Percentiles rank a stretch among this genome's conserved stretches.
Evolutionary conservation across 2,329 filamentous ascomycete genomes (phyloP).

Genomic region (Talaromyces sp.): DNA sequence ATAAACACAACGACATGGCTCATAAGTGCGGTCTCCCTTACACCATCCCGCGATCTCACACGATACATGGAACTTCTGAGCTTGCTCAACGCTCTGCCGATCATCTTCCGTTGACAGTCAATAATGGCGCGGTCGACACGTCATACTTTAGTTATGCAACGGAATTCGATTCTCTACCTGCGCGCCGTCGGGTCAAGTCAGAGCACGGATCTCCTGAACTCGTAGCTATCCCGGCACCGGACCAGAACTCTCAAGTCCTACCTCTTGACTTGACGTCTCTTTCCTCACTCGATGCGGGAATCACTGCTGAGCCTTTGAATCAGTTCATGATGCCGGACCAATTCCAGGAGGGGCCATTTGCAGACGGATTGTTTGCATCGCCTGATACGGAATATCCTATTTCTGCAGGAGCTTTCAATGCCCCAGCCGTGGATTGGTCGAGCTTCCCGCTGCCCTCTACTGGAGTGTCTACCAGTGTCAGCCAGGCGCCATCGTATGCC

Average conservation of each 20-base stretch:
- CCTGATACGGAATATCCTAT: conserved; percentile 44
- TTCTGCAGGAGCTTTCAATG: conserved; percentile 40
- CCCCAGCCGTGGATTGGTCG: conserved; percentile 50
- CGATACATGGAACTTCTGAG: conserved; percentile 48
- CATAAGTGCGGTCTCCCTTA: conserved; percentile 64
- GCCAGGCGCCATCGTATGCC: conserved; percentile 47
- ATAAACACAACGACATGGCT: conserved; percentile 64
- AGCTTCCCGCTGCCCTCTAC: conserved; percentile 44
- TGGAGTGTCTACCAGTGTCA: conserved; percentile 39
- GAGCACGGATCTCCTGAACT: conserved; percentile 50
- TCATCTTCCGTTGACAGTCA: conserved; percentile 47
- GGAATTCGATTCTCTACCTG: conserved; percentile 31
- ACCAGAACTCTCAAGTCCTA: conserved; percentile 37
- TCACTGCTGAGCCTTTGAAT: conserved; percentile 33
- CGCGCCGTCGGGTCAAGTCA: conserved; percentile 41
- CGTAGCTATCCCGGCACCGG: conserved; percentile 29
- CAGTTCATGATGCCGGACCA: conserved; percentile 39
- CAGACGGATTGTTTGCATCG: conserved; percentile 44
- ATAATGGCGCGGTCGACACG: conserved; percentile 25
- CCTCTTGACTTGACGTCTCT: conserved; percentile 42
- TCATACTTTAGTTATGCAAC: conserved; percentile 34
- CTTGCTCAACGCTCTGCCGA: conserved; percentile 54
- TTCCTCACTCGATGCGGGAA: conserved; percentile 35
- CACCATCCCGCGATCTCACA: conserved; percentile 58
- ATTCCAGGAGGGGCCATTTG: conserved; percentile 38